Evolutionary conservation across 2,329 filamentous ascomycete genomes (phyloP).

Genomic region (Microcyclosporella mali): DNA sequence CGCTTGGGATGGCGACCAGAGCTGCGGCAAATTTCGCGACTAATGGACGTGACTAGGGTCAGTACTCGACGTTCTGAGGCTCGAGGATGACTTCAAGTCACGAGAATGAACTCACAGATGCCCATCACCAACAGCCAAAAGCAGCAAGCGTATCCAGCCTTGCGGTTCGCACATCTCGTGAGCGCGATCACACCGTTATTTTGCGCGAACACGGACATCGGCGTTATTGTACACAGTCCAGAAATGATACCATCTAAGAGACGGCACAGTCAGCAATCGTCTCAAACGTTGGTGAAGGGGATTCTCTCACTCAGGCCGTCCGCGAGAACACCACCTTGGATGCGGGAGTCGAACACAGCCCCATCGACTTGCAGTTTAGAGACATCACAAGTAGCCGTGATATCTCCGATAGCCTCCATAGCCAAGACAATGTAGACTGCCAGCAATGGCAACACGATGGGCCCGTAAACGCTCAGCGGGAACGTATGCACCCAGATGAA

Average conservation of each 20-base stretch:
- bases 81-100: no score
- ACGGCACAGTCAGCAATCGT: background rate
- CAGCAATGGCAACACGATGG: slow-evolving; percentile 65
- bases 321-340: slow-evolving; percentile 72
- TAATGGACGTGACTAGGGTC: no score
- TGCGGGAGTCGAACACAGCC: slow-evolving; percentile 64
- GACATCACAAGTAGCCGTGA: slow-evolving; percentile 66
- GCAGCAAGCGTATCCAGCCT: slow-evolving; percentile 71
- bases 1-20: slow-evolving; percentile 64
- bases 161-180: slow-evolving; percentile 73
- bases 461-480: slow-evolving; percentile 63
- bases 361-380: slow-evolving; percentile 69
- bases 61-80: no score
- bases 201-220: slow-evolving; percentile 74
- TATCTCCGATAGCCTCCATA: slow-evolving; percentile 61
- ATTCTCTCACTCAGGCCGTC: slow-evolving; percentile 48
- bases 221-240: slow-evolving; percentile 70
- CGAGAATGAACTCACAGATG: no score
- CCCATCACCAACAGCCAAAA: slow-evolving; percentile 75
- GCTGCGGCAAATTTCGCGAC: slow-evolving; percentile 77
- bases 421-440: slow-evolving; percentile 60
- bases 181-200: slow-evolving; percentile 82
- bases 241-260: slow-evolving; percentile 60
- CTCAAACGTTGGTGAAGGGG: no score
- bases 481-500: slow-evolving; percentile 80